A percentile compares a stretch with the other conserved stretches of the same genome.
Conservation (phyloP, 345 rosid genomes). For the sweet orange (Citrus sinensis) region DNA sequence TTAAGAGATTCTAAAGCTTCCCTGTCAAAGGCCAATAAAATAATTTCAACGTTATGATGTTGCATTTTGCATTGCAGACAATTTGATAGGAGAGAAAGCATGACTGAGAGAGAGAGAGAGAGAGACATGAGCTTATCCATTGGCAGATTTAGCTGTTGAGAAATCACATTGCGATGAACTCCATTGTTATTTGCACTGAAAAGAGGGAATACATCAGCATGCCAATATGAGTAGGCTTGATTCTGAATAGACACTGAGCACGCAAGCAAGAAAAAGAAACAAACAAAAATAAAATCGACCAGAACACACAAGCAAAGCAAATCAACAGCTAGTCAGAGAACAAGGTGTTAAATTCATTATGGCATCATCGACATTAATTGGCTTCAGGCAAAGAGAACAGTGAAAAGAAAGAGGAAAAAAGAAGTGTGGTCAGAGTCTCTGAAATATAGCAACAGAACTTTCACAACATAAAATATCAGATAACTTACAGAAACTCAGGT, state of each 20-base stretch:
- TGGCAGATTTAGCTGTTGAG: constrained; percentile 58
- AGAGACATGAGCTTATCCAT: constrained; percentile 57
- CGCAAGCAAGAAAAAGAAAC: neutral
- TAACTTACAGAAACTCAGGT: constrained; percentile 66
- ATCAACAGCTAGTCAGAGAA: neutral
- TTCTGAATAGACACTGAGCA: neutral
- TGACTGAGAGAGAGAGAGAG: constrained; percentile 12
- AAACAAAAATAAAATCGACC: neutral
- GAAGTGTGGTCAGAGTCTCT: neutral
- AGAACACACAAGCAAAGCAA: neutral
- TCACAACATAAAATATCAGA: constrained; percentile 2
- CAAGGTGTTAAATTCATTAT: neutral
- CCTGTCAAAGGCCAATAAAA: constrained; percentile 43
- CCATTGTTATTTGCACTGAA: constrained; percentile 62
- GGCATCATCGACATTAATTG: neutral
- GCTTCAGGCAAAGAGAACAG: neutral
- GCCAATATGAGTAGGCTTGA: neutral
- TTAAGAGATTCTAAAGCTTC: constrained; percentile 52
- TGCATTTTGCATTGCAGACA: neutral
- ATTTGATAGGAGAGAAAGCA: neutral
- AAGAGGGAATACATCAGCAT: neutral
- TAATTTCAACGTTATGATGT: neutral
- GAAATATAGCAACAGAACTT: neutral
- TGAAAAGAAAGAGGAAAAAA: neutral
- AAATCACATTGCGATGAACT: constrained; percentile 48